Conservation (phyloP, 768 basidiomycete genomes). For the Atractiella rhizophila region DNA sequence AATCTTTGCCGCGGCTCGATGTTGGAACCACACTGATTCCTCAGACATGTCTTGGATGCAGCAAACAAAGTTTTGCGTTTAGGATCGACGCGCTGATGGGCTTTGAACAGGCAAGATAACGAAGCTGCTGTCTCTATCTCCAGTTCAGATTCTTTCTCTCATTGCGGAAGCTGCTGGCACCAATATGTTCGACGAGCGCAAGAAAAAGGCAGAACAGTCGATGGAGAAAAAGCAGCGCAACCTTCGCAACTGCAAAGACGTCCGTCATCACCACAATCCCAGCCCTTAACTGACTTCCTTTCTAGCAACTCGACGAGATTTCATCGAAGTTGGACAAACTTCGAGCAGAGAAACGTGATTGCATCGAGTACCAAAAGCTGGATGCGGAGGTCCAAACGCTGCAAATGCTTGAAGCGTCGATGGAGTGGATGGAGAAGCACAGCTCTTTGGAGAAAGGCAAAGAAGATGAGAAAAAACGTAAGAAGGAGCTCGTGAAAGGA, state of each 20-base stretch:
- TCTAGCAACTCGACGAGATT: slow-evolving; percentile 61
- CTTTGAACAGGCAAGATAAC: slow-evolving; percentile 65
- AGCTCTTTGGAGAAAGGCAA: slow-evolving; percentile 18
- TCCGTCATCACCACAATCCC: slow-evolving; percentile 13
- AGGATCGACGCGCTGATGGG: too few species aligned
- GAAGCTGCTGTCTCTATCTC: slow-evolving; percentile 94
- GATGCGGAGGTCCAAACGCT: slow-evolving; percentile 66
- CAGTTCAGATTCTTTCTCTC: slow-evolving; percentile 91
- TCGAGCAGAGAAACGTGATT: slow-evolving; percentile 63
- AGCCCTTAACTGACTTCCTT: background rate
- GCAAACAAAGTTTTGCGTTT: too few species aligned
- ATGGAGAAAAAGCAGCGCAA: slow-evolving; percentile 95
- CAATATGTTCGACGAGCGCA: slow-evolving; percentile 94
- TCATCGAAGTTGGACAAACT: slow-evolving; percentile 79
- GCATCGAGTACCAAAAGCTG: slow-evolving; percentile 69
- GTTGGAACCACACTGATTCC: too few species aligned
- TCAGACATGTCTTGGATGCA: too few species aligned
- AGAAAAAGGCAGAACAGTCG: slow-evolving; percentile 83
- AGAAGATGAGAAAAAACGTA: slow-evolving; percentile 17
- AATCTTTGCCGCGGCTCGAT: too few species aligned
- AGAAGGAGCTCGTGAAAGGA: slow-evolving; percentile 20
- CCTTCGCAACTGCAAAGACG: slow-evolving; percentile 57
- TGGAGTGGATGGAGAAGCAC: slow-evolving; percentile 41
- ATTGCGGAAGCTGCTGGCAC: slow-evolving; percentile 97
- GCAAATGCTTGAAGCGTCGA: slow-evolving; percentile 53